Evolutionary conservation across 495 filamentous ascomycete species (phyloP).

Genomic region (Terfezia claveryi): DNA sequence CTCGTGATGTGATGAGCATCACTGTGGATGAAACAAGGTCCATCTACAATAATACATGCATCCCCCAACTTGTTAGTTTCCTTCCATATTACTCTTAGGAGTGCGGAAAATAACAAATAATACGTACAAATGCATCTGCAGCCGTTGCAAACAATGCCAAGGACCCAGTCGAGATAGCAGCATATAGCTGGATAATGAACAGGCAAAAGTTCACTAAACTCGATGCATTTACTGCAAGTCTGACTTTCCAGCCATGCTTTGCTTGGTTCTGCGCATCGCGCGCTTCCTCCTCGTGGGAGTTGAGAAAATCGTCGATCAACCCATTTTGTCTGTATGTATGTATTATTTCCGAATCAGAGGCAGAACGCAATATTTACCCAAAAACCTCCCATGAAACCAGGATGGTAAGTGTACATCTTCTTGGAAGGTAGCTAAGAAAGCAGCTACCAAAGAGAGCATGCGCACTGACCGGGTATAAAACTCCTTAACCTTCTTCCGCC

Average conservation of each 20-base stretch:
- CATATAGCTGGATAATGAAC: slow-evolving; percentile 66
- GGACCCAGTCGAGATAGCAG: slow-evolving; percentile 61
- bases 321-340: slow-evolving; percentile 56
- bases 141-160: slow-evolving; percentile 74
- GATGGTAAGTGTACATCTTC: too few relatives aligned
- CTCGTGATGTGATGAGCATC: slow-evolving; percentile 68
- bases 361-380: too few relatives aligned
- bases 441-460: not conserved
- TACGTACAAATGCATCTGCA: not conserved
- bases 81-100: too few relatives aligned
- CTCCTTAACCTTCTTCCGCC: slow-evolving; percentile 38
- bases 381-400: too few relatives aligned
- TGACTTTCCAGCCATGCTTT: slow-evolving; percentile 53
- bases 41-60: slow-evolving; percentile 32
- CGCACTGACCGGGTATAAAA: slow-evolving; percentile 42
- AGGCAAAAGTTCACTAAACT: slow-evolving; percentile 68
- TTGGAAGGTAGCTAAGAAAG: too few relatives aligned
- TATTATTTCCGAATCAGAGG: too few relatives aligned
- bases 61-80: not conserved
- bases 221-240: slow-evolving; percentile 79
- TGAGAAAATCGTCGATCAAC: slow-evolving; percentile 76
- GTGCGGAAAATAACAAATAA: not conserved
- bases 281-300: slow-evolving; percentile 78
- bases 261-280: slow-evolving; percentile 58
- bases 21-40: slow-evolving; percentile 83